phyloP scores from a whole-genome alignment of 257 asterid genomes.

The Rubia yunnanensis region DNA sequence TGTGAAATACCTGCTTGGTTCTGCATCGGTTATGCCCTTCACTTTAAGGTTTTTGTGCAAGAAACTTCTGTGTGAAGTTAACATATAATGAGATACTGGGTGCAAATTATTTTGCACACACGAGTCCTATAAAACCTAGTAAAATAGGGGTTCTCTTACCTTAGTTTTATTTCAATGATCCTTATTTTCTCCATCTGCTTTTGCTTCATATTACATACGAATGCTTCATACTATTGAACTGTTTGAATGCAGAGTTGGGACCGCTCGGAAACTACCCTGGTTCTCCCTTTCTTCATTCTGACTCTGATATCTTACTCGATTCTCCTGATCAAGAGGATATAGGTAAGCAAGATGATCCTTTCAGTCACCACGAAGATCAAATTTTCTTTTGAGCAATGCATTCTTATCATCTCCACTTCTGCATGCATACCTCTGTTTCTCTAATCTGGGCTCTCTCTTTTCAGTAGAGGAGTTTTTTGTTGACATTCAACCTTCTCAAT shows the following conservation, averaged over 20 bases:
- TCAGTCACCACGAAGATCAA: neutral
- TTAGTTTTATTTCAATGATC: no score
- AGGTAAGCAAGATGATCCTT: conserved; percentile 36
- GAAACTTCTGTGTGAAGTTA: neutral
- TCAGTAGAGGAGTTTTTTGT: conserved; percentile 94
- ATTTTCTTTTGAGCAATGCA: neutral
- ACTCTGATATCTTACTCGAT: conserved; percentile 87
- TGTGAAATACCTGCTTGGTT: neutral
- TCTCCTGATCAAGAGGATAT: conserved; percentile 85
- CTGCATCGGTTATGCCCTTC: neutral
- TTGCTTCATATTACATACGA: conserved; percentile 6
- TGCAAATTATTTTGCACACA: neutral
- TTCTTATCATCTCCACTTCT: neutral
- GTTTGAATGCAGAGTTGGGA: conserved; percentile 64
- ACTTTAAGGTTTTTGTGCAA: neutral
- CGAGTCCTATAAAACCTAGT: neutral
- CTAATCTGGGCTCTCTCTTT: conserved; percentile 12
- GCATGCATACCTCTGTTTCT: neutral
- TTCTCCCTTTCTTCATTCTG: conserved; percentile 89
- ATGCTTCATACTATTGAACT: neutral
- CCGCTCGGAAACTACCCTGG: conserved; percentile 89
- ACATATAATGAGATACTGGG: neutral
- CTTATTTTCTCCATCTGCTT: neutral
- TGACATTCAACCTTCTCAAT: conserved; percentile 57
- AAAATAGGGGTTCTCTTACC: neutral